Evolutionary conservation across 2,329 filamentous ascomycete species (phyloP).

Genomic region (Aspergillus carbonarius): DNA sequence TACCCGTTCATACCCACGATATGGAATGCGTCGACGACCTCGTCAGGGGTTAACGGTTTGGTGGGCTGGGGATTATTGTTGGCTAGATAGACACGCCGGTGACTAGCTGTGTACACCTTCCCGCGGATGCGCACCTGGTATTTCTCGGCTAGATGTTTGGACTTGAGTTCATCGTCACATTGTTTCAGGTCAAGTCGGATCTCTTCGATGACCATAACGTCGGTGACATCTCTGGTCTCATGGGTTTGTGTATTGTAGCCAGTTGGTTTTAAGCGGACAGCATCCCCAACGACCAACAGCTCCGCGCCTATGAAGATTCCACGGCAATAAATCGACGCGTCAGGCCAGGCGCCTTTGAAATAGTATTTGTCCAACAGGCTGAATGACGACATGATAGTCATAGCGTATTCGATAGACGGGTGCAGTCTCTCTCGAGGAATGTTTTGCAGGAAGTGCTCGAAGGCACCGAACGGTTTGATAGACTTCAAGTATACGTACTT

Average conservation of each 20-base stretch:
- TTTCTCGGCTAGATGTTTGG: slow-evolving; percentile 47
- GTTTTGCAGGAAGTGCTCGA: slow-evolving; percentile 49
- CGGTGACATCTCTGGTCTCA: slow-evolving; percentile 36
- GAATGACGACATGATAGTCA: slow-evolving; percentile 54
- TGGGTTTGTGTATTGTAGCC: slow-evolving; percentile 17
- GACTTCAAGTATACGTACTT: slow-evolving; percentile 55
- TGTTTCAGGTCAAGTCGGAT: slow-evolving; percentile 53
- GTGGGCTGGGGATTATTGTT: slow-evolving; percentile 18
- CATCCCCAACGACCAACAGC: slow-evolving; percentile 54
- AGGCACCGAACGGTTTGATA: slow-evolving; percentile 57
- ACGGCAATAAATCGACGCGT: slow-evolving; percentile 52
- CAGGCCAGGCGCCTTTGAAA: slow-evolving; percentile 56
- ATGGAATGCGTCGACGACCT: slow-evolving; percentile 37
- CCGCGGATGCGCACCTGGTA: slow-evolving; percentile 52
- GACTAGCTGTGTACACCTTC: slow-evolving; percentile 46
- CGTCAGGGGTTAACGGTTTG: slow-evolving; percentile 30
- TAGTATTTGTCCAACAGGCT: slow-evolving; percentile 53
- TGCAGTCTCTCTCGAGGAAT: slow-evolving; percentile 48
- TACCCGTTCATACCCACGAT: slow-evolving; percentile 47
- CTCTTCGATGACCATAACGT: slow-evolving; percentile 55
- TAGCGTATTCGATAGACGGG: slow-evolving; percentile 54
- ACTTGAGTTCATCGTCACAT: slow-evolving; percentile 50
- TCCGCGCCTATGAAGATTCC: slow-evolving; percentile 60
- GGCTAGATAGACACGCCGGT: slow-evolving; percentile 24
- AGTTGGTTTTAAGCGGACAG: slow-evolving; percentile 51